phyloP scores from a whole-genome alignment of 2,329 filamentous ascomycete species.

The Colletotrichum tamarilloi region DNA sequence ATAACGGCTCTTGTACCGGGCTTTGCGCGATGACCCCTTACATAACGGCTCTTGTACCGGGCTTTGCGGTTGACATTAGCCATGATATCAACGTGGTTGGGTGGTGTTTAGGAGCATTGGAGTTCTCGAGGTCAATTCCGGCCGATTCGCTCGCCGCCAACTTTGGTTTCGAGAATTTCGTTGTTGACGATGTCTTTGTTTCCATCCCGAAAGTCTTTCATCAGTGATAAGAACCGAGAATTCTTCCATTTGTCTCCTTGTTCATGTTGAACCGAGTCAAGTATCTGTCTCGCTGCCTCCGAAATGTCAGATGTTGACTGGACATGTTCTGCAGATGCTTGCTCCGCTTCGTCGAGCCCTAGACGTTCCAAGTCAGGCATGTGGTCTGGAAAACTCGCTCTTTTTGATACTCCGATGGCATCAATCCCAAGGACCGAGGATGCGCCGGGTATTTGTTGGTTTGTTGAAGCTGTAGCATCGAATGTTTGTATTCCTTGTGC shows the following conservation, averaged over 20 bases:
- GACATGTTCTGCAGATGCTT: neutral
- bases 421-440: neutral
- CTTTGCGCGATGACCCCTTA: neutral
- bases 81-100: neutral
- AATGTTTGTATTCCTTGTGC: neutral
- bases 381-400: neutral
- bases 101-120: neutral
- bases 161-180: slow-evolving; percentile 48
- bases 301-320: slow-evolving; percentile 46
- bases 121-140: neutral
- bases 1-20: neutral
- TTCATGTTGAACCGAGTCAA: slow-evolving; percentile 57
- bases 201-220: slow-evolving; percentile 58
- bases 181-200: slow-evolving; percentile 56
- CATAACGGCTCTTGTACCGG: neutral
- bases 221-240: slow-evolving; percentile 55
- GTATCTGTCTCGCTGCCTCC: slow-evolving; percentile 54
- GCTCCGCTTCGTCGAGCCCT: neutral
- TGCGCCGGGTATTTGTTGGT: neutral
- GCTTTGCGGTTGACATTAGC: neutral
- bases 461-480: neutral
- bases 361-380: slow-evolving; percentile 6
- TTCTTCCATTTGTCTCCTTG: slow-evolving; percentile 59
- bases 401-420: neutral
- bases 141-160: neutral